These are phyloP conservation scores for Teunomyces tritomae DNA, from an alignment of 805 yeast genomes.

Conservation along the genomic window DNA sequence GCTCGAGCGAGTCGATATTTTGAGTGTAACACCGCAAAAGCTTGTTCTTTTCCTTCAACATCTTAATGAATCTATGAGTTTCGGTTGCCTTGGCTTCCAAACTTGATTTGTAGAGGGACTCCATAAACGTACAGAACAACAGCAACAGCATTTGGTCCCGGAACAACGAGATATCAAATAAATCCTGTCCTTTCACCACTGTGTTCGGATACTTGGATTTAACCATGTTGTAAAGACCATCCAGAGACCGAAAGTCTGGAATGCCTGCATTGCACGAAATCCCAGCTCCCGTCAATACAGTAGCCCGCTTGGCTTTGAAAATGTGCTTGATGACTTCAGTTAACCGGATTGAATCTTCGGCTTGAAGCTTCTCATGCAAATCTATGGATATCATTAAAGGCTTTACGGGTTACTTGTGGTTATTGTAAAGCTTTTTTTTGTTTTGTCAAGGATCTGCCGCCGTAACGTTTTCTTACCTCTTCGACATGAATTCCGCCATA, in stretches of 20 bases:
- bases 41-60: slow-evolving; percentile 58
- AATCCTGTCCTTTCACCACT: slow-evolving; percentile 79
- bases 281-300: slow-evolving; percentile 91
- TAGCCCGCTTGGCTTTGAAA: slow-evolving; percentile 55
- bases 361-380: slow-evolving; percentile 4
- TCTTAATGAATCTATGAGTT: slow-evolving; percentile 73
- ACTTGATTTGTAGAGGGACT: slow-evolving; percentile 64
- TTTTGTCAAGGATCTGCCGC: neutral
- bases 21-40: slow-evolving; percentile 89
- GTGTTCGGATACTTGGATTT: slow-evolving; percentile 59
- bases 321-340: slow-evolving; percentile 41
- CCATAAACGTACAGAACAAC: slow-evolving; percentile 89
- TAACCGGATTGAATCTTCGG: slow-evolving; percentile 25
- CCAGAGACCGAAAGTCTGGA: slow-evolving; percentile 86
- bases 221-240: slow-evolving; percentile 78
- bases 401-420: neutral
- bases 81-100: slow-evolving; percentile 72
- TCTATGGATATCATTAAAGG: slow-evolving; percentile 12
- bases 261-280: slow-evolving; percentile 96
- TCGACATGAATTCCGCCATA: slow-evolving; percentile 1
- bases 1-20: slow-evolving; percentile 88
- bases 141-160: slow-evolving; percentile 61
- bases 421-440: neutral
- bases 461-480: neutral
- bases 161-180: slow-evolving; percentile 84